Evolutionary conservation across 768 basidiomycete genomes (phyloP), one percentile per base, ranked within the genome.

Genomic region (Auriscalpium microsporum): DNA sequence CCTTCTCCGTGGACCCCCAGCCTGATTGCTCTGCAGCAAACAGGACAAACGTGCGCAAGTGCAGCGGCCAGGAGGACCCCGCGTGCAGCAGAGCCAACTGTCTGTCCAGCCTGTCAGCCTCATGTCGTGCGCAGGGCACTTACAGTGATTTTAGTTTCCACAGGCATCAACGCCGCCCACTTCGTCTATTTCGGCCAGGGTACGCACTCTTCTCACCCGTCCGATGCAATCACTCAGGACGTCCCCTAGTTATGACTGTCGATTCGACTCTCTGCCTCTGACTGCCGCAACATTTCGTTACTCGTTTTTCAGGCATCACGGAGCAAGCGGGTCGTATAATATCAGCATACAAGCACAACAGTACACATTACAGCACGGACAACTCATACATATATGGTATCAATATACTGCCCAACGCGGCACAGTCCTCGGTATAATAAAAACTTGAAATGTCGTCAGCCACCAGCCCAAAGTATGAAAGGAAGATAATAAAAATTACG

Each of bases 11-110:
- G n/a, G 34, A 8, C 36, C 28, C 46, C 37, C 14, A 13, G 28
- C 45, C 21, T 23, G 46, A 48, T 2, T 16, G 13, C 13, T 28
- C 7, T 28, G 28, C 28, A 28, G 28, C 28, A 5, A 28, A 28
- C 28, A 28, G 28, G 28, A 28, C 28, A 28, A 75, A 72, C 44
- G 71, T 74, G 44, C 74, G 67, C 49, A 71, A 71, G 49, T 78
- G 76, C 54, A 62, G 66, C 13, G 73, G 73, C 17, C 68, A 71
- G 1, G 80, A 81, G 58, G 76, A 81, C 51, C 71, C 73, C 10
- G 52, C 68, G 9, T 80, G 79, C 47, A 79, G 79, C 56, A 69
- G 68, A 34, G 78, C 71, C 5, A 74, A 79, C 48, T 68, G 78
- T 80, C 61, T 62, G 72, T 54, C 9, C 21, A 42, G 55, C 36